A percentile compares a stretch with the other conserved stretches of the same genome.
Conservation (phyloP, 2,329 filamentous ascomycete genomes). For the Fusarium sp. region DNA sequence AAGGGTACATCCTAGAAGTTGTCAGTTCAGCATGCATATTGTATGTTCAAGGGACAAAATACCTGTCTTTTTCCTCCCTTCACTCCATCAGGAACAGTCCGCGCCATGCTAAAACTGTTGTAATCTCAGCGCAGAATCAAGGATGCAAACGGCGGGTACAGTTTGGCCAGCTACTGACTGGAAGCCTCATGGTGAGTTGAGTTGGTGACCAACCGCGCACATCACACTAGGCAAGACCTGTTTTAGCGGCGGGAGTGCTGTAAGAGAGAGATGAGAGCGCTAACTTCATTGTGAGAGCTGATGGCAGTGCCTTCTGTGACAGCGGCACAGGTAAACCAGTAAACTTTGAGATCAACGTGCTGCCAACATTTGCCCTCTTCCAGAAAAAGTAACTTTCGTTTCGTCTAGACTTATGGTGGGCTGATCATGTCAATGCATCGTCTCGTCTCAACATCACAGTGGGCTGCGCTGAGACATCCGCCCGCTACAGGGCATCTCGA, state of each 20-base stretch:
- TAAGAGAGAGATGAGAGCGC: not conserved
- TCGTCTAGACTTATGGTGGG: rapidly evolving
- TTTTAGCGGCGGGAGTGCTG: not conserved
- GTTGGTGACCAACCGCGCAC: no score
- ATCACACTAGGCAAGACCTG: not conserved
- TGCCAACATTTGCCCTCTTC: not conserved
- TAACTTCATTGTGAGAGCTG: not conserved
- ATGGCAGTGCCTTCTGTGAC: not conserved
- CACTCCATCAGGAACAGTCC: not conserved
- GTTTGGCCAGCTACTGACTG: not conserved
- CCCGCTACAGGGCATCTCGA: not conserved
- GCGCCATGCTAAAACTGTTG: not conserved
- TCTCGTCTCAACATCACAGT: not conserved
- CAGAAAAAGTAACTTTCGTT: not conserved
- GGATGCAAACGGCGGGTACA: no score
- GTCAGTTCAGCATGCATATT: rapidly evolving
- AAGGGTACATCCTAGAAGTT: not conserved
- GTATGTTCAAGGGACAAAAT: rapidly evolving
- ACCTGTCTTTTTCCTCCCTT: not conserved
- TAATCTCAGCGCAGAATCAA: not conserved
- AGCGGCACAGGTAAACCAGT: not conserved
- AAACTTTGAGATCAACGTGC: not conserved
- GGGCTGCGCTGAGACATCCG: no score
- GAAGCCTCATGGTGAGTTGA: not conserved
- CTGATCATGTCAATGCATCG: not conserved